phyloP scores from a whole-genome alignment of 129 eudicot species.

The Helianthus tuberosus region DNA sequence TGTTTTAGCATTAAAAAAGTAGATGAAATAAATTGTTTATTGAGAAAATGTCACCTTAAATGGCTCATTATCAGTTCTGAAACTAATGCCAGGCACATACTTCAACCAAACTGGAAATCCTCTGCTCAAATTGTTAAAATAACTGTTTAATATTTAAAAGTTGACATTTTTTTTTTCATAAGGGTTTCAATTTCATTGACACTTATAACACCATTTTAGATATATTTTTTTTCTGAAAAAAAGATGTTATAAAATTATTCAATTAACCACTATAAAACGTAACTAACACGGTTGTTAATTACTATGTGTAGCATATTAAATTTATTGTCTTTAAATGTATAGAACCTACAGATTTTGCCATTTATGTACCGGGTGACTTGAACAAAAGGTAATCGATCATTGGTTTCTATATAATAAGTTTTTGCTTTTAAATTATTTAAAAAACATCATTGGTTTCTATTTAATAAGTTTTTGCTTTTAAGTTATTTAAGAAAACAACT shows the following conservation, averaged over 20 bases:
- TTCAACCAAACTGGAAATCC: conserved; percentile 94
- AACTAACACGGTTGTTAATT: neutral
- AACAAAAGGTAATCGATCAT: no score
- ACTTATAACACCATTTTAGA: neutral
- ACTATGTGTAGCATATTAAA: neutral
- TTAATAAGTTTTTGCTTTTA: no score
- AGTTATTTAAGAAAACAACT: no score
- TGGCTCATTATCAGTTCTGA: conserved; percentile 89
- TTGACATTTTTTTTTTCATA: neutral
- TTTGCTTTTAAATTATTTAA: neutral
- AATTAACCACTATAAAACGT: neutral
- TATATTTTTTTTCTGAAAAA: neutral
- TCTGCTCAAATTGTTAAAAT: conserved; percentile 39
- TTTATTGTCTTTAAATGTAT: neutral
- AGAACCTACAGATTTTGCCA: neutral
- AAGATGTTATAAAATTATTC: neutral
- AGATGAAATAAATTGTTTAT: neutral
- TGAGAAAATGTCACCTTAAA: conserved; percentile 57
- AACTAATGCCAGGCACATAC: conserved; percentile 82
- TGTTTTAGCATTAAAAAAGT: conserved; percentile 1
- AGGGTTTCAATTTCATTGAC: neutral
- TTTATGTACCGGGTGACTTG: neutral
- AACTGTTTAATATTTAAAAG: neutral
- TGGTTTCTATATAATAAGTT: neutral
- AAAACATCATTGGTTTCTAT: no score